These are phyloP conservation scores for Penicillium steckii DNA, from an alignment of 495 filamentous ascomycete species.

Conservation along the genomic window DNA sequence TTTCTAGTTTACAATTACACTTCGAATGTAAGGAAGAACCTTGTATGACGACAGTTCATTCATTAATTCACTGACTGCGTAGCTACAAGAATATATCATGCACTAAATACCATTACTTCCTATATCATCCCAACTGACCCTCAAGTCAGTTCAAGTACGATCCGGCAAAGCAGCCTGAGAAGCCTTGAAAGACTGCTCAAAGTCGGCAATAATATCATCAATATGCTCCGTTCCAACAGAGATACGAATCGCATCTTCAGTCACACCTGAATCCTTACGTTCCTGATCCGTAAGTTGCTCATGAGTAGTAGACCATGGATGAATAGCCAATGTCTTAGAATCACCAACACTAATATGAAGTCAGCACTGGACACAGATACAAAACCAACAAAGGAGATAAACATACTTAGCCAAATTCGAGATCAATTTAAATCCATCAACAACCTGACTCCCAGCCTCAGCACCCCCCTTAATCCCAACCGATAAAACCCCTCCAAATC, in stretches of 20 bases:
- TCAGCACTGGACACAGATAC: constrained; percentile 12
- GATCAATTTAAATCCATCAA: constrained; percentile 93
- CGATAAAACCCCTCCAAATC: constrained; percentile 88
- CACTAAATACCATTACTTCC: too few species aligned
- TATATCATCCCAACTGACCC: too few species aligned
- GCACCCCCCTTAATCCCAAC: constrained; percentile 92
- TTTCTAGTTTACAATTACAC: too few species aligned
- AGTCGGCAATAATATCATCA: constrained; percentile 96
- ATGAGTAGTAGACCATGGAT: constrained; percentile 95
- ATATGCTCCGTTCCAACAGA: constrained; percentile 98
- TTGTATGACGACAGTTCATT: too few species aligned
- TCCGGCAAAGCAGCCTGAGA: constrained; percentile 34
- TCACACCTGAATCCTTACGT: constrained; percentile 76
- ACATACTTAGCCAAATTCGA: constrained; percentile 83
- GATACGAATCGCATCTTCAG: constrained; percentile 91
- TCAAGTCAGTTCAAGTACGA: too few species aligned
- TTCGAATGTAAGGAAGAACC: too few species aligned
- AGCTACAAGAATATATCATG: too few species aligned
- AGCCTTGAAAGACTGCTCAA: constrained; percentile 83
- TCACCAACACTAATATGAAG: constrained; percentile 55
- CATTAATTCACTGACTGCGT: too few species aligned
- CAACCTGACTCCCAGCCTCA: constrained; percentile 76
- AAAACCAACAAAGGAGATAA: background rate
- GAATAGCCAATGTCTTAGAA: constrained; percentile 88
- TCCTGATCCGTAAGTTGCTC: constrained; percentile 89